A percentile compares a stretch with the other conserved stretches of the same genome.
Conservation (phyloP, 169 alveolate genomes). For the Fabrea salina region DNA sequence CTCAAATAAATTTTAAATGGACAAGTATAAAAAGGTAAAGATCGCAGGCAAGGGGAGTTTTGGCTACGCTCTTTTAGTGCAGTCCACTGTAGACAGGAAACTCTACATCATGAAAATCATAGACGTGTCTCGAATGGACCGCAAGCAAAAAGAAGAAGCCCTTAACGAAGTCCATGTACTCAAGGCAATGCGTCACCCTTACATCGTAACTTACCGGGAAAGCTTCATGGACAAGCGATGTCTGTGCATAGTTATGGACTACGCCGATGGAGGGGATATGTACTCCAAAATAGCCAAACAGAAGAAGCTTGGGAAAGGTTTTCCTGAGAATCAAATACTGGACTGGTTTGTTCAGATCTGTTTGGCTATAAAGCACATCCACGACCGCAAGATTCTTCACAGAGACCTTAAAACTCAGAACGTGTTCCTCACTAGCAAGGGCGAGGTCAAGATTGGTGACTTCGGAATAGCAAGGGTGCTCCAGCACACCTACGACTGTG, state of each 20-base stretch:
- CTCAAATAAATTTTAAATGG: conserved; percentile 65
- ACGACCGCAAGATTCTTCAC: conserved; percentile 81
- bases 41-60: conserved; percentile 87
- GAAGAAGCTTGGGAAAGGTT: conserved; percentile 50
- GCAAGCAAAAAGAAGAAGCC: conserved; percentile 75
- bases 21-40: conserved; percentile 74
- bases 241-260: conserved; percentile 87
- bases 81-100: conserved; percentile 56
- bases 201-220: conserved; percentile 88
- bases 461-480: conserved; percentile 88
- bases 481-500: conserved; percentile 79
- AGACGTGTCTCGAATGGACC: conserved; percentile 74
- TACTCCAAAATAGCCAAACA: conserved; percentile 60
- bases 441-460: conserved; percentile 85
- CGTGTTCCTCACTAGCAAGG: conserved; percentile 67
- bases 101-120: conserved; percentile 82
- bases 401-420: conserved; percentile 87
- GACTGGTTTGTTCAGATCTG: conserved; percentile 82
- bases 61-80: conserved; percentile 81
- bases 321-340: conserved; percentile 66
- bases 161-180: conserved; percentile 87
- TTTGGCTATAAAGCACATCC: conserved; percentile 82
- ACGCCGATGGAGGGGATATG: conserved; percentile 88
- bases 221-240: conserved; percentile 85
- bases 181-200: conserved; percentile 89